Conservation (phyloP, 768 basidiomycete genomes). For the Mycena vulgaris region DNA sequence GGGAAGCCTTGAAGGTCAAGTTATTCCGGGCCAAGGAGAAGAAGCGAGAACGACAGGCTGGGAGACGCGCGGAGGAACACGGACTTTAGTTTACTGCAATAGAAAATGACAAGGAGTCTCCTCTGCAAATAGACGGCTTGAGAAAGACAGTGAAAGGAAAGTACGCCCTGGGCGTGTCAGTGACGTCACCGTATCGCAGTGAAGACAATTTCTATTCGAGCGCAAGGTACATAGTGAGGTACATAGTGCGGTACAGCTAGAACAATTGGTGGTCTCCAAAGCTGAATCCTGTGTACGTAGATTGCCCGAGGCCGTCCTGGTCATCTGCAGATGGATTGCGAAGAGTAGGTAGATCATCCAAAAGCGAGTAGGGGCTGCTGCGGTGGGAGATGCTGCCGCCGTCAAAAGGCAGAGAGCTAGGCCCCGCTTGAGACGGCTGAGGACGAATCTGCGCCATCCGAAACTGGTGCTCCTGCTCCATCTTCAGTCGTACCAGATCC, state of each 20-base stretch:
- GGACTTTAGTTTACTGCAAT: no score
- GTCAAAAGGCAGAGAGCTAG: neutral
- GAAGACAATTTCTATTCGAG: no score
- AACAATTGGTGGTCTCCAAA: no score
- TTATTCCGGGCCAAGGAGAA: constrained; percentile 6
- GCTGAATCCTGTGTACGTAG: neutral
- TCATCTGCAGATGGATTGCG: neutral
- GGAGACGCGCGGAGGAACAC: neutral
- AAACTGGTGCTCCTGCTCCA: constrained; percentile 46
- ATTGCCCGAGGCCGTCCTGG: neutral
- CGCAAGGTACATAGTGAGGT: no score
- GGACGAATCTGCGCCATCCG: constrained; percentile 12
- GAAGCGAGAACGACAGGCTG: neutral
- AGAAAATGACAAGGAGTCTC: no score
- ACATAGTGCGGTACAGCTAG: no score
- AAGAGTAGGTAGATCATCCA: neutral
- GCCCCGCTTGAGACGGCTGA: neutral
- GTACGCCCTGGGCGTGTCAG: no score
- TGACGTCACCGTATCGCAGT: no score
- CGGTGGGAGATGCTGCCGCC: neutral
- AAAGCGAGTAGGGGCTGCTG: neutral
- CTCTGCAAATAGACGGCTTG: no score
- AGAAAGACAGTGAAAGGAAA: no score
- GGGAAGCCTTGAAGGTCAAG: constrained; percentile 5
- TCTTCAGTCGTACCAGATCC: constrained; percentile 42